Conservation (phyloP, 306 rosid genomes). For the Notholithocarpus densiflorus region DNA sequence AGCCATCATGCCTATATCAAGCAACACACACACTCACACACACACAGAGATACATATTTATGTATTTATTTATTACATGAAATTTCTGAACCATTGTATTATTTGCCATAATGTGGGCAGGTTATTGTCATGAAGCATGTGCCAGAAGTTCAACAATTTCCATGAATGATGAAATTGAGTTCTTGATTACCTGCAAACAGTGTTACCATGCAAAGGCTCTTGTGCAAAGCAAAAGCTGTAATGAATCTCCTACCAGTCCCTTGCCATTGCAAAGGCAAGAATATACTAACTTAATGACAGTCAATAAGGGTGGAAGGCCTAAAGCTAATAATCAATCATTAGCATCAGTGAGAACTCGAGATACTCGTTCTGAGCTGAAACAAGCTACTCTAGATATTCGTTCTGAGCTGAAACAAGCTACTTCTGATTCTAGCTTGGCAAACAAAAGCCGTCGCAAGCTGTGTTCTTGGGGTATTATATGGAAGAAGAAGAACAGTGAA, state of each 20-base stretch:
- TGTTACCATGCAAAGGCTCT: constrained; percentile 57
- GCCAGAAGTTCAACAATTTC: constrained; percentile 44
- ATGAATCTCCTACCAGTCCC: constrained; percentile 84
- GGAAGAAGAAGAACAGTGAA: constrained; percentile 66
- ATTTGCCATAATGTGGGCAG: constrained; percentile 46
- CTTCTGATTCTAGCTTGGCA: constrained; percentile 40
- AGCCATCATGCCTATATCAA: background rate
- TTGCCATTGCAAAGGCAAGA: constrained; percentile 57
- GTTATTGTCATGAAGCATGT: constrained; percentile 72
- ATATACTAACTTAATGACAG: constrained; percentile 33
- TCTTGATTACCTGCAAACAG: constrained; percentile 58
- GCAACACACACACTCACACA: too few species aligned
- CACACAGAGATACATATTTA: too few species aligned
- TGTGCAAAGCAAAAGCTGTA: constrained; percentile 42
- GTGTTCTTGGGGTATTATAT: constrained; percentile 83
- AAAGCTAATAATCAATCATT: constrained; percentile 32
- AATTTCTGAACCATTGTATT: constrained; percentile 13
- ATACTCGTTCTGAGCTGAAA: constrained; percentile 32
- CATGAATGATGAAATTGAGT: constrained; percentile 40
- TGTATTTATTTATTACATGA: too few species aligned
- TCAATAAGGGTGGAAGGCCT: constrained; percentile 42
- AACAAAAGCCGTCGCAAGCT: constrained; percentile 41
- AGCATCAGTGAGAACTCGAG: constrained; percentile 36
- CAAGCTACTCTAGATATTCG: constrained; percentile 36
- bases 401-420: constrained; percentile 37